Evolutionary conservation across 495 filamentous ascomycete genomes (phyloP).

Genomic region (Lophiostoma macrostomum): DNA sequence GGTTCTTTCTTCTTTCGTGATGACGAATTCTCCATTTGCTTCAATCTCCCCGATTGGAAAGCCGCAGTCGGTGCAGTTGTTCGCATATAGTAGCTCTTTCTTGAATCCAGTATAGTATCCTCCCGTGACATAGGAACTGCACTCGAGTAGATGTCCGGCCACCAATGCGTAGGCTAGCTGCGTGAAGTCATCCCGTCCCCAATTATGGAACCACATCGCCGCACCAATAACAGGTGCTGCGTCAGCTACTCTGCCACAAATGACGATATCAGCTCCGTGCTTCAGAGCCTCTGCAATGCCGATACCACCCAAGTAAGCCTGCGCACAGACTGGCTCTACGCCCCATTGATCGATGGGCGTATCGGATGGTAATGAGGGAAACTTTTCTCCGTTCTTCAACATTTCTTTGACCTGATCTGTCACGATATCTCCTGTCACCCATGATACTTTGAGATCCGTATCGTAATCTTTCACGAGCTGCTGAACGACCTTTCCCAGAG

Average conservation of each 20-base stretch:
- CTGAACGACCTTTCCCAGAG: constrained; percentile 46
- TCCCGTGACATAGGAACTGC: constrained; percentile 54
- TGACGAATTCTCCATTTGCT: constrained; percentile 44
- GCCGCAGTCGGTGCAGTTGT: constrained; percentile 47
- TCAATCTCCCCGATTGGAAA: constrained; percentile 53
- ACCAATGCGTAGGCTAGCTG: constrained; percentile 52
- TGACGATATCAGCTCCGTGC: constrained; percentile 40
- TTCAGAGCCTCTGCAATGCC: constrained; percentile 37
- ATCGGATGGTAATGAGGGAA: constrained; percentile 23
- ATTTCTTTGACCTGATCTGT: constrained; percentile 45
- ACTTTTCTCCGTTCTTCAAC: constrained; percentile 42
- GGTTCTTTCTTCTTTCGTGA: constrained; percentile 32
- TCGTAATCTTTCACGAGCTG: constrained; percentile 46
- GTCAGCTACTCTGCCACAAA: constrained; percentile 41
- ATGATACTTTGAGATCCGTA: constrained; percentile 51
- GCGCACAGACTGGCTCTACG: constrained; percentile 52
- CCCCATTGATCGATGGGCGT: constrained; percentile 49
- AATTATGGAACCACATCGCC: constrained; percentile 37
- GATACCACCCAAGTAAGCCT: constrained; percentile 39
- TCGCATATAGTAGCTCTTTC: constrained; percentile 40
- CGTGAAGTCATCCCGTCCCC: constrained; percentile 40
- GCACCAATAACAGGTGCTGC: constrained; percentile 30
- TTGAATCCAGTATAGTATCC: constrained; percentile 58
- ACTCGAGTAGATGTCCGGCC: constrained; percentile 57
- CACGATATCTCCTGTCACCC: constrained; percentile 53